Conservation (phyloP, 73 alveolate species). For the Paramecium tetraurelia region DNA sequence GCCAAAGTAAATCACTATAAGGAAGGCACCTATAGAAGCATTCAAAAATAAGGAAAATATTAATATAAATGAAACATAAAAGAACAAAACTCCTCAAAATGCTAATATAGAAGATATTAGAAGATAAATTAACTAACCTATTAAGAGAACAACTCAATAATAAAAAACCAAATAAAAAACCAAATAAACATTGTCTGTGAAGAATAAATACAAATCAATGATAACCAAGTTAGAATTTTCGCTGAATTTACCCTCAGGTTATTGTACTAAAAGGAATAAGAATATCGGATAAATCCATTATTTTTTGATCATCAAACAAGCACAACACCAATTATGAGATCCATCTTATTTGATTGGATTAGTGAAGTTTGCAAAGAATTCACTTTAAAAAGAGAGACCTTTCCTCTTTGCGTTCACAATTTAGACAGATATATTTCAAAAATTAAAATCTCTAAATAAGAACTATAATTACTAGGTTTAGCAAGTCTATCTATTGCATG, state of each 20-base stretch:
- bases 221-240: neutral
- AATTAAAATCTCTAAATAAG: slow-evolving; percentile 66
- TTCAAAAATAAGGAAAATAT: neutral
- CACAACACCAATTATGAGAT: slow-evolving; percentile 79
- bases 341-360: slow-evolving; percentile 93
- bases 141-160: neutral
- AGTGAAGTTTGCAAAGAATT: slow-evolving; percentile 95
- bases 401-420: slow-evolving; percentile 77
- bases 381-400: slow-evolving; percentile 84
- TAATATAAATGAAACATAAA: neutral
- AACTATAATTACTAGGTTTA: slow-evolving; percentile 85
- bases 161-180: neutral
- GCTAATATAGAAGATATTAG: neutral
- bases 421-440: slow-evolving; percentile 80
- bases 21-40: neutral
- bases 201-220: neutral
- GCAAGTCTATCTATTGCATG: slow-evolving; percentile 85
- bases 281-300: neutral
- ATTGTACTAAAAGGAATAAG: neutral
- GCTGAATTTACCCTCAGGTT: neutral
- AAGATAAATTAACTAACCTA: neutral
- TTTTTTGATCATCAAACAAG: slow-evolving; percentile 52
- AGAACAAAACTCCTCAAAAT: neutral
- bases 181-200: slow-evolving; percentile 22
- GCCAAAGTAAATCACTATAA: slow-evolving; percentile 8